Evolutionary conservation across 148 eudicot species (phyloP).

Genomic region (Rhododendron ovatum): DNA sequence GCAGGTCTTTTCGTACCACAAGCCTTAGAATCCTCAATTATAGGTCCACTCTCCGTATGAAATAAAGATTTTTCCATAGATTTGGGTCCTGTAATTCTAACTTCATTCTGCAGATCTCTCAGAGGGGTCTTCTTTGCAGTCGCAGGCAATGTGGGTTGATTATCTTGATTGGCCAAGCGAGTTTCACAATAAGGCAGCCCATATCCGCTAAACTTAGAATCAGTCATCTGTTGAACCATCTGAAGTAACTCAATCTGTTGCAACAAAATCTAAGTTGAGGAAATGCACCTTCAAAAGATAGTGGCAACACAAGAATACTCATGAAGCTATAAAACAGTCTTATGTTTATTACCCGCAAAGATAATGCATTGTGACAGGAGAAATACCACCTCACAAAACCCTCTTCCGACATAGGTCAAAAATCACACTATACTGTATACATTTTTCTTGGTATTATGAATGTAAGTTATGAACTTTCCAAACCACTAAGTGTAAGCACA

Average conservation of each 20-base stretch:
- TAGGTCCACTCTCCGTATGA: conserved; percentile 33
- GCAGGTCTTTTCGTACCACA: conserved; percentile 49
- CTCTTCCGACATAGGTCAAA: neutral
- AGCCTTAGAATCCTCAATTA: conserved; percentile 35
- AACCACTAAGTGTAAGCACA: neutral
- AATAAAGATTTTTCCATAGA: conserved; percentile 33
- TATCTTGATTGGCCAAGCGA: conserved; percentile 35
- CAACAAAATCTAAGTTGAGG: conserved; percentile 6
- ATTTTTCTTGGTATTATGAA: neutral
- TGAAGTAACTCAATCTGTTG: conserved; percentile 14
- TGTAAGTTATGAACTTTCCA: neutral
- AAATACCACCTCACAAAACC: neutral
- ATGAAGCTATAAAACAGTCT: neutral
- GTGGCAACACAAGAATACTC: neutral
- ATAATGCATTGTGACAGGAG: neutral
- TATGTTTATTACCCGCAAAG: neutral
- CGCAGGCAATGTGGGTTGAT: conserved; percentile 34
- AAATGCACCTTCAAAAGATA: neutral
- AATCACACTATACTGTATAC: neutral
- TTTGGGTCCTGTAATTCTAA: conserved; percentile 36
- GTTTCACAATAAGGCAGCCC: conserved; percentile 34
- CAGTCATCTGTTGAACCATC: conserved; percentile 46
- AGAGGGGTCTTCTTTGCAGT: conserved; percentile 50
- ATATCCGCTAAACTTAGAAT: conserved; percentile 39
- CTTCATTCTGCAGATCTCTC: conserved; percentile 54